Evolutionary conservation across 2,329 filamentous ascomycete genomes (phyloP), one percentile per base, ranked within the genome.

Genomic region (Penicillium sp.): DNA sequence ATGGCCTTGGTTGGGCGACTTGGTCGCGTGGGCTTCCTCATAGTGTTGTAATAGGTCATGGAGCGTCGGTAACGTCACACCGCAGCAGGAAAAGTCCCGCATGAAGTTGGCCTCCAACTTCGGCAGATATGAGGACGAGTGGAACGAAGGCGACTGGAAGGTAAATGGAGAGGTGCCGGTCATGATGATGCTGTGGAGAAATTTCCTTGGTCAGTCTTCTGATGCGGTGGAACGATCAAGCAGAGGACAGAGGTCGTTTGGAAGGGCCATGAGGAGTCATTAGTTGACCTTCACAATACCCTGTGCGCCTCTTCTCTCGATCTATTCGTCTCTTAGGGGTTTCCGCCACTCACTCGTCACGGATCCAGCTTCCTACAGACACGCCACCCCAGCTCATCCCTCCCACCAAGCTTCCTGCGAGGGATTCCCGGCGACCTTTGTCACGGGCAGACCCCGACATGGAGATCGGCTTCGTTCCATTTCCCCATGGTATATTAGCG

Each of bases 31-130:
- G 58, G 90, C 87, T 79, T 97, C 94, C 78, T 99, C 95, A 75
- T 97, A 99, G 77, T 99, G 95, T 74, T 97, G 93, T 51, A 99
- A 83, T 51, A 99, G 84, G 74, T 98, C 95, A 79, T 99, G 95
- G 68, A 99, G 85, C 54, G 93, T 96, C 26, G 93, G 90, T 68
- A 97, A 85, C 35, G 89, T 94, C 71, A 92, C 86, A 71, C 93
- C 93, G 79, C 95, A 99, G 81, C 95, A 99, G 55, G 90, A 90
- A 79, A 98, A 98, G 80, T 98, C 93, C 78, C 90, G 90, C 92
- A 98, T 96, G 77, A 97, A 99, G 73, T 94, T 95, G 63, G 94
- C 94, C 78, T 99, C 95, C 73, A 97, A 87, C 78, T 97, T 97
- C 10, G 93, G 94, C 1, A 97, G 85, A 75, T 98, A 98, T 28